Evolutionary conservation across 2,329 filamentous ascomycete species (phyloP).

Genomic region (Ophiosphaerella korrae): DNA sequence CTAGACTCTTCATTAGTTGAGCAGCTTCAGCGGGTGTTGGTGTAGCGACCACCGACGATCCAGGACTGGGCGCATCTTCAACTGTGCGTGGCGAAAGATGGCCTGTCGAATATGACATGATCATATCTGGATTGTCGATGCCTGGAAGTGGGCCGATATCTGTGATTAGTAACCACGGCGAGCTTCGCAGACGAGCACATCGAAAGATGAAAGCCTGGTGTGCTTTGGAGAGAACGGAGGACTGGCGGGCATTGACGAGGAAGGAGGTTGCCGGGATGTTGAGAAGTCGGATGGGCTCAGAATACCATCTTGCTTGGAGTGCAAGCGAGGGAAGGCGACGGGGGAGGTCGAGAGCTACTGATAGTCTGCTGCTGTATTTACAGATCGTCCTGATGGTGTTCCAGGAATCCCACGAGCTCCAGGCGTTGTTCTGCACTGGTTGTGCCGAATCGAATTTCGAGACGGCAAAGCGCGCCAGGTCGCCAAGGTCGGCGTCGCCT

Average conservation of each 20-base stretch:
- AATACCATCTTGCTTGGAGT: conserved; percentile 66
- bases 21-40: conserved; percentile 74
- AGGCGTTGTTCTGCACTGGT: conserved; percentile 61
- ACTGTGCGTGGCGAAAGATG: conserved; percentile 52
- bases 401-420: conserved; percentile 92
- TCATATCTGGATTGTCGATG: conserved; percentile 47
- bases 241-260: conserved; percentile 63
- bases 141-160: conserved; percentile 62
- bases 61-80: conserved; percentile 40
- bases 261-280: conserved; percentile 60
- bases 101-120: conserved; percentile 44
- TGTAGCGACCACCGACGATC: conserved; percentile 30
- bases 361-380: conserved; percentile 80
- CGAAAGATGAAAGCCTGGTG: conserved; percentile 63
- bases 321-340: conserved; percentile 61
- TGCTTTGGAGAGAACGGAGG: conserved; percentile 62
- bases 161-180: conserved; percentile 66
- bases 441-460: conserved; percentile 44
- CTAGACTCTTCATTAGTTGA: conserved; percentile 40
- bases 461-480: conserved; percentile 57
- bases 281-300: conserved; percentile 65
- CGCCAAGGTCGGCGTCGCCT: conserved; percentile 57
- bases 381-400: conserved; percentile 83
- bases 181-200: conserved; percentile 61
- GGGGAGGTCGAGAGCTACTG: conserved; percentile 67